phyloP scores from a whole-genome alignment of 148 eudicot genomes.

The Nepenthes mirabilis region DNA sequence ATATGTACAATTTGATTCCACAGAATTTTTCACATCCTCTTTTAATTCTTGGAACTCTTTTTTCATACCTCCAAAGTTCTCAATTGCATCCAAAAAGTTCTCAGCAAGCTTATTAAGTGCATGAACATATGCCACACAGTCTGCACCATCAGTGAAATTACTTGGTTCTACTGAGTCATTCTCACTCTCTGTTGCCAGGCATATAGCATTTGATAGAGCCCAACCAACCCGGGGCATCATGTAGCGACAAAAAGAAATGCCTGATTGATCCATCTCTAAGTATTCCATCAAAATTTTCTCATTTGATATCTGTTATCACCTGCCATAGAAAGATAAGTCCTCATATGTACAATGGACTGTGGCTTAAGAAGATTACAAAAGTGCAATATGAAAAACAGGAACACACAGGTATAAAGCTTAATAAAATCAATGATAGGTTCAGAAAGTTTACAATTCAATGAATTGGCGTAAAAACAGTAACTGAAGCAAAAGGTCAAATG shows the following conservation, averaged over 20 bases:
- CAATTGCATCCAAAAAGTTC: constrained; percentile 38
- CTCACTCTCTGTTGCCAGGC: constrained; percentile 50
- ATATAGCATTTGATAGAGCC: constrained; percentile 69
- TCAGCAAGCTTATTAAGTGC: constrained; percentile 51
- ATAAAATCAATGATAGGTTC: background rate
- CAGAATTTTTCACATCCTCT: constrained; percentile 19
- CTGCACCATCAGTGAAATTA: constrained; percentile 47
- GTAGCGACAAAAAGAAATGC: constrained; percentile 15
- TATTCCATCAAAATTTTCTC: constrained; percentile 48
- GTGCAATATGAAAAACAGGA: constrained; percentile 7
- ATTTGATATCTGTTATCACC: constrained; percentile 89
- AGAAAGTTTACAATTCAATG: too few relatives aligned
- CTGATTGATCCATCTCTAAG: constrained; percentile 37
- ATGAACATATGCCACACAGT: constrained; percentile 42
- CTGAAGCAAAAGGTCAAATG: background rate
- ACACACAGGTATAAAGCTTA: background rate
- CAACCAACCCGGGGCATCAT: constrained; percentile 64
- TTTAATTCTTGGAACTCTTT: constrained; percentile 23
- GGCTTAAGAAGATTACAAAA: constrained; percentile 4
- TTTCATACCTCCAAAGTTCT: constrained; percentile 23
- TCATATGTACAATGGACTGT: constrained; percentile 16
- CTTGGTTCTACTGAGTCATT: constrained; percentile 21
- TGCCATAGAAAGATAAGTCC: constrained; percentile 81
- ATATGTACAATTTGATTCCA: constrained; percentile 15
- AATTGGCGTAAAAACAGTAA: background rate